Evolutionary conservation across 2,329 filamentous ascomycete genomes (phyloP).

Genomic region (Aureobasidium namibiae): DNA sequence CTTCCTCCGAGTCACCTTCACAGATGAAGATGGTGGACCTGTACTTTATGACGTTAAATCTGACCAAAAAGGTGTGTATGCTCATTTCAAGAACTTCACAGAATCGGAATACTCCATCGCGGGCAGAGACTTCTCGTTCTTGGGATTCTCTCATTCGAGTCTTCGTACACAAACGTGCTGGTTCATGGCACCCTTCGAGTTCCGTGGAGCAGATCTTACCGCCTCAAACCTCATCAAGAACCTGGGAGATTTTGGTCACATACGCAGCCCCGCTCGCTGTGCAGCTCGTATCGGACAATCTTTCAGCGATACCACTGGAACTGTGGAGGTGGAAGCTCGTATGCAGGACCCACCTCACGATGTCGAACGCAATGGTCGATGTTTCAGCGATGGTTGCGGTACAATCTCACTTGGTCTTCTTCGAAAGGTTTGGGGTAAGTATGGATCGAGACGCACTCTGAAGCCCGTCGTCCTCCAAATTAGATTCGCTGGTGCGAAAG

Average conservation of each 20-base stretch:
- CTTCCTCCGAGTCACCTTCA: slow-evolving; percentile 64
- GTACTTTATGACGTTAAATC: slow-evolving; percentile 48
- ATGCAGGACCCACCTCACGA: slow-evolving; percentile 19
- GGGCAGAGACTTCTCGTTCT: slow-evolving; percentile 55
- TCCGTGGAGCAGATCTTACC: slow-evolving; percentile 24
- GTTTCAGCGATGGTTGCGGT: slow-evolving; percentile 75
- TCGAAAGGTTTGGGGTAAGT: slow-evolving; percentile 48
- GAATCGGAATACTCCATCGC: slow-evolving; percentile 53
- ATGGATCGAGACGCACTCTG: slow-evolving; percentile 39
- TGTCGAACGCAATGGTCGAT: slow-evolving; percentile 46
- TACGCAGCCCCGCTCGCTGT: slow-evolving; percentile 48
- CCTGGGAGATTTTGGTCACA: slow-evolving; percentile 44
- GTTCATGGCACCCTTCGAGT: slow-evolving; percentile 48
- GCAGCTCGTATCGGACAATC: slow-evolving; percentile 55
- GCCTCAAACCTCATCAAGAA: slow-evolving; percentile 35
- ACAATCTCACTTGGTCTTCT: slow-evolving; percentile 58
- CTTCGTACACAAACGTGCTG: slow-evolving; percentile 63
- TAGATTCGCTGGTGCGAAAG: slow-evolving; percentile 64
- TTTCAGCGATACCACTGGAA: slow-evolving; percentile 65
- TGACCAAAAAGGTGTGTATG: slow-evolving; percentile 43
- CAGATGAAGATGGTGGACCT: slow-evolving; percentile 62
- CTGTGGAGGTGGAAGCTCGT: slow-evolving; percentile 42
- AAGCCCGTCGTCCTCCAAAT: slow-evolving; percentile 66
- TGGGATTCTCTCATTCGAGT: slow-evolving; percentile 75
- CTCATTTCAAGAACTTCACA: slow-evolving; percentile 55